phyloP scores from a whole-genome alignment of 345 rosid species.

The Capsella bursapastoris region DNA sequence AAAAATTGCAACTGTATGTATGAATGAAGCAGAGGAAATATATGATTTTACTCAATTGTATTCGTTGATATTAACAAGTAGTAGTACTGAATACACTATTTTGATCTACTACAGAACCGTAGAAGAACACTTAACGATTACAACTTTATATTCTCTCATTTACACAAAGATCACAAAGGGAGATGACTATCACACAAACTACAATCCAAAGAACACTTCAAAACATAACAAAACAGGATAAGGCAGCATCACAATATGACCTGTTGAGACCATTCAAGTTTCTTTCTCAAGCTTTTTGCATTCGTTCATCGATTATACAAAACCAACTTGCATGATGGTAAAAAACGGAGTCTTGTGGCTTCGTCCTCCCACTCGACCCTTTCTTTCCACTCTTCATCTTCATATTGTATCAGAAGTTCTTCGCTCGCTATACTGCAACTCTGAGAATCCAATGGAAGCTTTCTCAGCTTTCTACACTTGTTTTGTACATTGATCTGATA shows the following conservation, averaged over 20 bases:
- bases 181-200: background rate
- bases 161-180: background rate
- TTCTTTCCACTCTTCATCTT: conserved; percentile 27
- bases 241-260: background rate
- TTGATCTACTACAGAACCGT: too few species aligned
- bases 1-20: too few species aligned
- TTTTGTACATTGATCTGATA: conserved; percentile 7
- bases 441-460: conserved; percentile 19
- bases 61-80: too few species aligned
- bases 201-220: background rate
- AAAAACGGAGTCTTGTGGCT: conserved; percentile 20
- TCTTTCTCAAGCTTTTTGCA: background rate
- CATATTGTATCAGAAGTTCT: background rate
- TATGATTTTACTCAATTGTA: too few species aligned
- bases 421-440: background rate
- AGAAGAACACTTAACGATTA: too few species aligned
- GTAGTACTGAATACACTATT: too few species aligned
- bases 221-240: background rate
- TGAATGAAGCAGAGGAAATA: too few species aligned
- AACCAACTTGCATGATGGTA: conserved; percentile 26
- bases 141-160: too few species aligned
- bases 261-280: background rate
- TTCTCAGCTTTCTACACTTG: conserved; percentile 19
- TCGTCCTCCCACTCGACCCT: conserved; percentile 17
- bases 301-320: conserved; percentile 13